Conservation (phyloP, 225 moss, liverwort and hornwort species). For the Bryum argenteum region DNA sequence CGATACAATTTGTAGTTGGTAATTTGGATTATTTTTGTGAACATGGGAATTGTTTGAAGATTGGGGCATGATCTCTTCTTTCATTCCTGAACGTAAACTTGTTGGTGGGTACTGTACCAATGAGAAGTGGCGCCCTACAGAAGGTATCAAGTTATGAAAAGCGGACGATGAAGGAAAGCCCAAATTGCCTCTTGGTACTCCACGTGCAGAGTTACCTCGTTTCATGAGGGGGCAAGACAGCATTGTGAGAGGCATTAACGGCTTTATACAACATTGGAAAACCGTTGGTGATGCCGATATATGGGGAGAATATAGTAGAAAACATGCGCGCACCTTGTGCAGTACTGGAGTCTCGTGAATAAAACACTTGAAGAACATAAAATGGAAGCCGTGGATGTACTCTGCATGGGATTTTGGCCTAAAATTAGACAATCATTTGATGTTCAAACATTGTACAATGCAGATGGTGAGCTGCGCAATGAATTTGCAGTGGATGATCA, state of each 20-base stretch:
- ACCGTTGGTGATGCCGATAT: not conserved
- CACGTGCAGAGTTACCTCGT: no score
- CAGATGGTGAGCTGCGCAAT: not conserved
- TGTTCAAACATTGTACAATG: no score
- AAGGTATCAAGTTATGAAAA: not conserved
- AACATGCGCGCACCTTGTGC: not conserved
- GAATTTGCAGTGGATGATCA: no score
- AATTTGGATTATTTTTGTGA: no score
- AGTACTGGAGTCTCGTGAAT: not conserved
- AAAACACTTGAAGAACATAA: not conserved
- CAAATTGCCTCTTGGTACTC: no score
- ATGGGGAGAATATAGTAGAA: not conserved
- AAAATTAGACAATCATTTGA: not conserved
- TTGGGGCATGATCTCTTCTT: no score
- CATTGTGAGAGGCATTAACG: not conserved
- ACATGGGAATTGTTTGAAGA: no score
- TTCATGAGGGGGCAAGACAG: not conserved
- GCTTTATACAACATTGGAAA: not conserved
- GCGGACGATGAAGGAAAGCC: no score
- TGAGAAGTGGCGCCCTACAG: no score
- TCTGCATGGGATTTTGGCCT: not conserved
- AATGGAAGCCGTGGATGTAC: not conserved
- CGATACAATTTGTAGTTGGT: no score
- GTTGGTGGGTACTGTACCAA: no score
- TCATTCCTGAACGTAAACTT: no score